Conservation (phyloP, 2,329 filamentous ascomycete species). For the Penicillium sclerotiorum region DNA sequence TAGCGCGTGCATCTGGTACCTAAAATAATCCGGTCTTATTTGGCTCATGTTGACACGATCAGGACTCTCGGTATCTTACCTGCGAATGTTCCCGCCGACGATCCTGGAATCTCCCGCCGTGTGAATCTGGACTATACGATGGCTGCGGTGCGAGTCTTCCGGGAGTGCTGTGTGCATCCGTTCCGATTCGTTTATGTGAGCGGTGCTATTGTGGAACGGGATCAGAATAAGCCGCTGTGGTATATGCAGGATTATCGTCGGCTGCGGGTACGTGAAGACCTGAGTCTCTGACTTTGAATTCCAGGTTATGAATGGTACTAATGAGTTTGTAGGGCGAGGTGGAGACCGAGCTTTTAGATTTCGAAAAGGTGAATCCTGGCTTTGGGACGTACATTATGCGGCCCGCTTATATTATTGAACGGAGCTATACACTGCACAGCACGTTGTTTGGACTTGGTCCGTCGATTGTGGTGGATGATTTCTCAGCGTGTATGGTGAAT, state of each 20-base stretch:
- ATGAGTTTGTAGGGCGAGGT: constrained; percentile 17
- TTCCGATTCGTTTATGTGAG: constrained; percentile 26
- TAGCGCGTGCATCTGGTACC: constrained; percentile 51
- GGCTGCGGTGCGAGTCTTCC: constrained; percentile 4
- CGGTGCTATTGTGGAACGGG: constrained; percentile 14
- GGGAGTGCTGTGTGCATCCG: constrained; percentile 8
- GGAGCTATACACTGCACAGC: constrained; percentile 8
- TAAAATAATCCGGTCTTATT: too few species aligned
- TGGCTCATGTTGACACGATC: not conserved
- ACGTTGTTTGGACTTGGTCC: constrained; percentile 14
- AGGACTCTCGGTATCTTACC: constrained; percentile 16
- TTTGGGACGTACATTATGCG: constrained; percentile 25
- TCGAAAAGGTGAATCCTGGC: constrained; percentile 5
- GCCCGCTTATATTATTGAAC: constrained; percentile 18
- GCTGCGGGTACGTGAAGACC: constrained; percentile 17
- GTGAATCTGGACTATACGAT: constrained; percentile 15
- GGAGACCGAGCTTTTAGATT: constrained; percentile 20
- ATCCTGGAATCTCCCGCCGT: constrained; percentile 9
- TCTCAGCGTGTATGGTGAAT: constrained; percentile 18
- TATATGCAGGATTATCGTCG: constrained; percentile 19
- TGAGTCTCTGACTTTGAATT: too few species aligned
- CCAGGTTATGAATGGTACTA: not conserved
- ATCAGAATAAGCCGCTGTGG: constrained; percentile 24
- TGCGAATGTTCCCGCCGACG: constrained; percentile 7
- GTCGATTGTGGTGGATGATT: constrained; percentile 17